Evolutionary conservation across 768 basidiomycete genomes (phyloP).

Genomic region (Exidia glandulosa): DNA sequence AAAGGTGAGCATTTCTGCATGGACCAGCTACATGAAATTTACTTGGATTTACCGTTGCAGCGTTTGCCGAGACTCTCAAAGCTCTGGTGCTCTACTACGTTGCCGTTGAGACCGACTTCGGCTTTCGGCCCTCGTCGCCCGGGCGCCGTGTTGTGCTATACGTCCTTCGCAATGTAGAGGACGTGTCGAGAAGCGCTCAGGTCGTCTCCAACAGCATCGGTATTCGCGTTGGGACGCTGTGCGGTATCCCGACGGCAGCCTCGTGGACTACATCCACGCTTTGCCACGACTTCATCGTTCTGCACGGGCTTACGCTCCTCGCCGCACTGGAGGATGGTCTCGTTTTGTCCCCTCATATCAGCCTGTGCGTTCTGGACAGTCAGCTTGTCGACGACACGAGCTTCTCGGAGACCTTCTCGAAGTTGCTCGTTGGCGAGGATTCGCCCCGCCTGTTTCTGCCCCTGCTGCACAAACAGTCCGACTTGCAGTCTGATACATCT

Average conservation of each 20-base stretch:
- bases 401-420: neutral
- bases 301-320: neutral
- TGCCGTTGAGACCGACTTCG: neutral
- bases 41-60: neutral
- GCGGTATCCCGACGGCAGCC: neutral
- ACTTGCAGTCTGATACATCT: neutral
- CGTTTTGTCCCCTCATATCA: neutral
- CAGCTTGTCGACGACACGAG: neutral
- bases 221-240: neutral
- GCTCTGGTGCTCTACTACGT: neutral
- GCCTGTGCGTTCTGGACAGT: neutral
- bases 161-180: neutral
- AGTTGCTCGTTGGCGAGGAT: neutral
- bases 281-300: neutral
- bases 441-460: neutral
- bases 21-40: neutral
- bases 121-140: neutral
- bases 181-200: neutral
- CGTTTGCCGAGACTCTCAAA: neutral
- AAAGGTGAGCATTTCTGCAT: neutral
- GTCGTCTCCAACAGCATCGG: neutral
- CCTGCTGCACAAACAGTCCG: neutral
- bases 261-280: neutral
- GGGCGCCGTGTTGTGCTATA: neutral
- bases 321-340: neutral